Base-by-base conservation (phyloP, 257 asterid genomes). In the Plantago elongata region DNA sequence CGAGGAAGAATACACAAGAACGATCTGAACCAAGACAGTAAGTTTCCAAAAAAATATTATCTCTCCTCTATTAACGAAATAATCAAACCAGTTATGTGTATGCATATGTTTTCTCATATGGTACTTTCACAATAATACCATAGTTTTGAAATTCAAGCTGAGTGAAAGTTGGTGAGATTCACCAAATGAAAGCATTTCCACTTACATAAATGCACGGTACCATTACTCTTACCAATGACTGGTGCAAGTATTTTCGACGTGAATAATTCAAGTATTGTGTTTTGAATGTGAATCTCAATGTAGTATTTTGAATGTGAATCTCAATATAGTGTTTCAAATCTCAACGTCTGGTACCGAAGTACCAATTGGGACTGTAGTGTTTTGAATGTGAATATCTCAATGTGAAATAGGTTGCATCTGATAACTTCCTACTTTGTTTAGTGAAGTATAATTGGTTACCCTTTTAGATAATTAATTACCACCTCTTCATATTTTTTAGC, bases 11-110 rank as follows among this genome's bases (percentile, higher is more conserved):
- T 75, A 87, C 97, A 64, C 69, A 69, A 47, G 97, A 89, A 74
- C 96, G 94, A 52, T 79, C 96, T 58, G 97, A 89, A 61, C 91
- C 96, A 61, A 82, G 93, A 77, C 89, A 79, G 99, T 90, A 82
- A 75, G 95, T 84, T 13, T 57, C 34, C 66, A 30, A 17, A 34
- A 34, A 34, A 3, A 34, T 4, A 52, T 34, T 1, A 34, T 34
- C 56, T 51, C 56, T 51, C 17, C 34, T 15, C 56, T 9, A 51
- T 51, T 15, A 34, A 17, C 9, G 15, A 42, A 34, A 57, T 29
- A 44, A 54, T 57, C 62, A 34, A 34, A 34, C 40, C 62, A 57
- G 38, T 51, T 58, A 7, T 37, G 11, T 63, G 45, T 62, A 55
- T 54, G 13, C 27, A 30, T 16, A n/a, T 47, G 48, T 45, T 42